A percentile compares a stretch with the other conserved stretches of the same genome.
These are phyloP conservation scores for Acanthamoeba rhysodes DNA, from an alignment of 208 protist genomes.

Conservation along the genomic window DNA sequence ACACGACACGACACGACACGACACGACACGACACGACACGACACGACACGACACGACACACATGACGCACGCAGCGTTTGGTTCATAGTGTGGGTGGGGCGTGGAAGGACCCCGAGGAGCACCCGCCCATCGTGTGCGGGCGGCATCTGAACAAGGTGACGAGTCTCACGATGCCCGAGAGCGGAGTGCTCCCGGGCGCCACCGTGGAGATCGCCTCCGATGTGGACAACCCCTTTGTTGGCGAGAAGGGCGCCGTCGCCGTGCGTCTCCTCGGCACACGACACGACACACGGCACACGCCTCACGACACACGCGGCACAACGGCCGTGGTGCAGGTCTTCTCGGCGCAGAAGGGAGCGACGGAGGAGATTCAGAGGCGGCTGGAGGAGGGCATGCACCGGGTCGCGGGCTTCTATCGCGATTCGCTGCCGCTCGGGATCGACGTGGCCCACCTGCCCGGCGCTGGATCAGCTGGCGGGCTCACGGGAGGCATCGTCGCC, in stretches of 20 bases:
- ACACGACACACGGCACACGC: no score
- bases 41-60: not conserved
- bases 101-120: constrained; percentile 43
- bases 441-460: constrained; percentile 64
- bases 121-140: constrained; percentile 15
- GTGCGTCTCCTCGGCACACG: not conserved
- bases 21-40: no score
- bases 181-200: constrained; percentile 9
- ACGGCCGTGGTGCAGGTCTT: constrained; percentile 35
- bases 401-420: constrained; percentile 3
- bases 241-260: constrained; percentile 70
- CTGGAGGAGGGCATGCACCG: constrained; percentile 69
- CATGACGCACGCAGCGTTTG: no score
- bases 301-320: not conserved
- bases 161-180: not conserved
- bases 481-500: constrained; percentile 54
- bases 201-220: constrained; percentile 72
- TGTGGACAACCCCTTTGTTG: constrained; percentile 73
- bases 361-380: constrained; percentile 38
- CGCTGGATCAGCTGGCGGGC: constrained; percentile 64
- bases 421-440: not conserved
- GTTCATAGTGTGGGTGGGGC: no score
- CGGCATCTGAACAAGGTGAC: constrained; percentile 25
- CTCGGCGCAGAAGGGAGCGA: constrained; percentile 76
- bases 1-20: no score